Percentiles rank a stretch among this genome's conserved stretches.
phyloP scores from a whole-genome alignment of 1,139 yeast genomes.

The Lodderomyces pseudojiufengensis region DNA sequence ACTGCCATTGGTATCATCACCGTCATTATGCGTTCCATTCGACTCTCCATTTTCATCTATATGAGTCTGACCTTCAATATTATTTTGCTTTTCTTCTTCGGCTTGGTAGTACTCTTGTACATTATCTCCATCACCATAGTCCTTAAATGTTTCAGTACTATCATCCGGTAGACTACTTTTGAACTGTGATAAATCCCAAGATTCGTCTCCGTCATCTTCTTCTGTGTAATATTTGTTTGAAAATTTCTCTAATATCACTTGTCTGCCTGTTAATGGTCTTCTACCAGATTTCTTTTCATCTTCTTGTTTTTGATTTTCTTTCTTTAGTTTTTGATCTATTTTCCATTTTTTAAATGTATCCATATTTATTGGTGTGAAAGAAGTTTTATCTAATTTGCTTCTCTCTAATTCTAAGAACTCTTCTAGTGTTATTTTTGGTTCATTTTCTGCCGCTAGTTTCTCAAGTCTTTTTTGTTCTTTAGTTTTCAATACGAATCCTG shows the following conservation, averaged over 20 bases:
- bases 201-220: conserved; percentile 46
- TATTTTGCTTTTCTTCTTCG: conserved; percentile 6
- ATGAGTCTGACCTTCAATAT: conserved; percentile 2
- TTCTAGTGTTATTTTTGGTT: conserved; percentile 90
- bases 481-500: conserved; percentile 94
- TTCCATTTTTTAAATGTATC: conserved; percentile 89
- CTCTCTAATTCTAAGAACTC: conserved; percentile 95
- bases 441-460: conserved; percentile 76
- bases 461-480: conserved; percentile 93
- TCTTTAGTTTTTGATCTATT: conserved; percentile 58
- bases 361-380: conserved; percentile 83
- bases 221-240: conserved; percentile 58
- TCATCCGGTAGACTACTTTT: conserved; percentile 45
- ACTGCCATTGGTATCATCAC: not conserved
- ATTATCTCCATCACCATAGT: conserved; percentile 48
- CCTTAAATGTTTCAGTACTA: conserved; percentile 41
- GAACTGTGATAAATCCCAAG: conserved; percentile 70
- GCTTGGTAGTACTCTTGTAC: conserved; percentile 23
- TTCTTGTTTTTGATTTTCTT: conserved; percentile 56
- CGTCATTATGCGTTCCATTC: not conserved
- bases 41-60: not conserved
- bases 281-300: conserved; percentile 45
- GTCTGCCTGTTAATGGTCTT: conserved; percentile 68
- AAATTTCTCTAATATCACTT: conserved; percentile 71
- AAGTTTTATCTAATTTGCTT: conserved; percentile 70